Evolutionary conservation across 352 stramenopile species (phyloP), one percentile per base, ranked within the genome.

Genomic region (Phytophthora crassamura): DNA sequence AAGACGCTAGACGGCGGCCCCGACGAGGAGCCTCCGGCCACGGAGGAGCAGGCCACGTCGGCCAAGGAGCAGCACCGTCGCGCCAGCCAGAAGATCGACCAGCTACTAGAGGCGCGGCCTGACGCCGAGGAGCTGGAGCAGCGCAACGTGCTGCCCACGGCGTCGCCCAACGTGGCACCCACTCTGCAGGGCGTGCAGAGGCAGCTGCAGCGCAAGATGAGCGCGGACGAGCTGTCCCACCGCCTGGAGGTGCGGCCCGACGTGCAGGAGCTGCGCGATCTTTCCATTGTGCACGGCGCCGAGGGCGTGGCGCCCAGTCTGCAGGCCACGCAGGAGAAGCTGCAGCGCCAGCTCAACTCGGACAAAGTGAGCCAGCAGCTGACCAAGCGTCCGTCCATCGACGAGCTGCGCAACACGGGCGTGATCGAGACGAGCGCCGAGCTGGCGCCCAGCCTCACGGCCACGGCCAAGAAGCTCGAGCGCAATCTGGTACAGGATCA

Each of bases 381-480:
- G 47, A 80, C 68, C 14, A 90, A 89, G 43, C 84, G 86, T 8
- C 86, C 86, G 22, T 89, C 82, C 7, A 66, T 91, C 7, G 64
- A 68, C 10, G 82, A 90, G 47, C 59, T 94, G 14, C 77, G 64
- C 32, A 78, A 75, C 18, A 83, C 86, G 10, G 84, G 84, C 22
- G 77, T 93, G 5, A 42, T 91, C 8, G 86, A 92, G 47, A 77
- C 78, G 3, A 82, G 84, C 46, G 69, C 74, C 3, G 69, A 88
- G 12, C 45, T 94, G 41, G 85, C 85, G 1, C 77, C 85, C 10
- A 86, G 78, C 55, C 72, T 94, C 5, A 82, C 76, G 30, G 83
- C 86, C 8, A 91, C 85, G 4, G 84, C 85, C 10, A 91, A 94
- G 69, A 86, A 90, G 57, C 78, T 95, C 7, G 84, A 94, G 73